Percentiles rank a stretch among this genome's conserved stretches.
phyloP scores from a whole-genome alignment of 2,329 filamentous ascomycete genomes.

The Sporothrix phasma region DNA sequence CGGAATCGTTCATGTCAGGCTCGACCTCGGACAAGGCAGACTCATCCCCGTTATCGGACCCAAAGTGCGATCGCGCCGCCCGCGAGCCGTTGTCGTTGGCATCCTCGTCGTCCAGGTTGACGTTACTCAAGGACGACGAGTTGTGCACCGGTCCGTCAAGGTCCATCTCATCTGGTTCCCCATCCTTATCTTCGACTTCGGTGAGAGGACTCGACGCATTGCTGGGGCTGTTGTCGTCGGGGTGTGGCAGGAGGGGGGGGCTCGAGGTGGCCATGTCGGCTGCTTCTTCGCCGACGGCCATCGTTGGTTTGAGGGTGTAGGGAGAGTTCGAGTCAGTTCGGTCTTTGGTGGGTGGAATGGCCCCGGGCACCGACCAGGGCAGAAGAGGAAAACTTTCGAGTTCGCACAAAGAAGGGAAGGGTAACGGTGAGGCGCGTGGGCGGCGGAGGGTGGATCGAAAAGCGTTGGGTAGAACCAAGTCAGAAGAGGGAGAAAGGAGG shows the following conservation, averaged over 20 bases:
- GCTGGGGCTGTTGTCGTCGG: slow-evolving; percentile 52
- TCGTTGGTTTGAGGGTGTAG: no score
- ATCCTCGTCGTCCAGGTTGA: slow-evolving; percentile 20
- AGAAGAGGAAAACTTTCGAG: neutral
- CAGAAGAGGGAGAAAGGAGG: neutral
- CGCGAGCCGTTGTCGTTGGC: slow-evolving; percentile 18
- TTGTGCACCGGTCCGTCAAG: slow-evolving; percentile 29
- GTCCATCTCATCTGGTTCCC: slow-evolving; percentile 55
- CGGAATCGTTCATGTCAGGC: slow-evolving; percentile 50
- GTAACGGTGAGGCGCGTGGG: neutral
- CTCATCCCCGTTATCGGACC: slow-evolving; percentile 26
- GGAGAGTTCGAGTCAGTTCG: neutral
- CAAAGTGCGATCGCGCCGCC: slow-evolving; percentile 13
- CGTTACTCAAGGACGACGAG: slow-evolving; percentile 18
- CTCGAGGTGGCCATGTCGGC: slow-evolving; percentile 40
- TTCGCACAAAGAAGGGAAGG: neutral
- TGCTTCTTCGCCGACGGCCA: slow-evolving; percentile 43
- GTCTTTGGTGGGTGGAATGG: neutral
- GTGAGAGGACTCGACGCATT: slow-evolving; percentile 83
- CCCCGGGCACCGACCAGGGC: neutral
- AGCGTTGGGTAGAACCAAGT: neutral
- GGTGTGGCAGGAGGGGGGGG: slow-evolving; percentile 38
- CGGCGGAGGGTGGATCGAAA: neutral
- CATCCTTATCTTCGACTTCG: slow-evolving; percentile 75
- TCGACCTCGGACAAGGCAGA: slow-evolving; percentile 45